Evolutionary conservation across 805 yeast genomes (phyloP).

Genomic region (Nakazawaea pomicola): DNA sequence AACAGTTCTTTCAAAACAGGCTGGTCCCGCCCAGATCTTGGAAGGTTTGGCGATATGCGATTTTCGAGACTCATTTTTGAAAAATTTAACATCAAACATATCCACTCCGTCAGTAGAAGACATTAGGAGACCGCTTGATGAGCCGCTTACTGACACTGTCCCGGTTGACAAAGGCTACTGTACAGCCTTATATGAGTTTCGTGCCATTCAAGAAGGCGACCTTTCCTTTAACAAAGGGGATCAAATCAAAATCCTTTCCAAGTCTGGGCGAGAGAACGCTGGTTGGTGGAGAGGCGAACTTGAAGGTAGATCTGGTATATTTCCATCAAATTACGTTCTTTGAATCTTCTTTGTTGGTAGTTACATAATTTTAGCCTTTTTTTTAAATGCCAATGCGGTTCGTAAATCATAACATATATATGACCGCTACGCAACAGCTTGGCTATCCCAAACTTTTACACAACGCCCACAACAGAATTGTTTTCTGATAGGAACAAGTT

Average conservation of each 20-base stretch:
- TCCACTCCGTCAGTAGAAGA: background rate
- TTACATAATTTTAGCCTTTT: too few species aligned
- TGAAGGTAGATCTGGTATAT: constrained; percentile 35
- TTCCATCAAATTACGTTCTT: constrained; percentile 48
- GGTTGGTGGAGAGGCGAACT: constrained; percentile 50
- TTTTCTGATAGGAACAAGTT: constrained; percentile 45
- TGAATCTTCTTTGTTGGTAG: too few species aligned
- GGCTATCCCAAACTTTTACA: constrained; percentile 30
- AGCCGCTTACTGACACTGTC: too few species aligned
- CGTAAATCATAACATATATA: too few species aligned
- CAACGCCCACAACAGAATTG: constrained; percentile 54
- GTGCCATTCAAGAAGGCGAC: constrained; percentile 34
- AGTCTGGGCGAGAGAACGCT: constrained; percentile 23
- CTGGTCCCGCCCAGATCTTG: constrained; percentile 14
- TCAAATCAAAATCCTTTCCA: constrained; percentile 31
- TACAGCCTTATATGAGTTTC: constrained; percentile 35
- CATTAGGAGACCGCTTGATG: too few species aligned
- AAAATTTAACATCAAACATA: constrained; percentile 11
- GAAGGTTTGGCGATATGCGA: constrained; percentile 22
- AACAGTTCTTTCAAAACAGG: constrained; percentile 14
- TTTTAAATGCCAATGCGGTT: too few species aligned
- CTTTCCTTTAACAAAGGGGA: constrained; percentile 40
- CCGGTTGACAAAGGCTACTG: too few species aligned
- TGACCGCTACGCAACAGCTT: too few species aligned
- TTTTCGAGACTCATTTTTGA: constrained; percentile 21